Evolutionary conservation across 2,329 filamentous ascomycete genomes (phyloP).

Genomic region (Exophiala alcalophila): DNA sequence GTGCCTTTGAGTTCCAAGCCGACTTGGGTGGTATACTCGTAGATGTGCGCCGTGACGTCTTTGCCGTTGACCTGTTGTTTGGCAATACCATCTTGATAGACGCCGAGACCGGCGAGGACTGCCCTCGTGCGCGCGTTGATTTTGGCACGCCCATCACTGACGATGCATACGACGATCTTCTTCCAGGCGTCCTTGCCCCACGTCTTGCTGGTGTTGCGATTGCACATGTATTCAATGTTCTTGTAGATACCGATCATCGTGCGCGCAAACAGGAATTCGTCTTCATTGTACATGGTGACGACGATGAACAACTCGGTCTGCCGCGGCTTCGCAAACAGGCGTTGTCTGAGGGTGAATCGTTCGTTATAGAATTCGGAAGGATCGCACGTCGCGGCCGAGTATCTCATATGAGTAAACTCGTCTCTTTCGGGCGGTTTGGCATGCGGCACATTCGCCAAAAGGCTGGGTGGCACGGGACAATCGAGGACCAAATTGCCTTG

Average conservation of each 20-base stretch:
- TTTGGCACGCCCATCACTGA: slow-evolving; percentile 94
- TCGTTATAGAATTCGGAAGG: slow-evolving; percentile 82
- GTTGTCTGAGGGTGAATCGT: slow-evolving; percentile 87
- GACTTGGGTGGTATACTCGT: slow-evolving; percentile 64
- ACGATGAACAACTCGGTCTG: slow-evolving; percentile 96
- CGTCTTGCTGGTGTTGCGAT: slow-evolving; percentile 85
- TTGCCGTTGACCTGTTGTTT: slow-evolving; percentile 97
- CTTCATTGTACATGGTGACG: slow-evolving; percentile 98
- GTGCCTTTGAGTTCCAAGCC: slow-evolving; percentile 86
- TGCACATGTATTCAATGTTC: slow-evolving; percentile 98
- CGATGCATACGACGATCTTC: slow-evolving; percentile 97
- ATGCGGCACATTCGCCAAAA: slow-evolving; percentile 84
- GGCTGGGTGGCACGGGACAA: slow-evolving; percentile 85
- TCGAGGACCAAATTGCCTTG: slow-evolving; percentile 95
- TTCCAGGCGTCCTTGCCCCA: slow-evolving; percentile 99
- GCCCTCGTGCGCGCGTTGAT: slow-evolving; percentile 91
- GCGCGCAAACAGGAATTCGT: slow-evolving; percentile 90
- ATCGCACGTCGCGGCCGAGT: slow-evolving; percentile 92
- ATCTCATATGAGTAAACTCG: slow-evolving; percentile 74
- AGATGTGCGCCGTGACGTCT: slow-evolving; percentile 95
- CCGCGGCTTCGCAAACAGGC: slow-evolving; percentile 84
- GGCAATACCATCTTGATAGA: slow-evolving; percentile 97
- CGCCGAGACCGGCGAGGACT: slow-evolving; percentile 85
- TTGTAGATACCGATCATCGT: slow-evolving; percentile 98
- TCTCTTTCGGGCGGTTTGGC: slow-evolving; percentile 76